Conservation (phyloP, 805 yeast genomes). For the Priceomyces castillae region DNA sequence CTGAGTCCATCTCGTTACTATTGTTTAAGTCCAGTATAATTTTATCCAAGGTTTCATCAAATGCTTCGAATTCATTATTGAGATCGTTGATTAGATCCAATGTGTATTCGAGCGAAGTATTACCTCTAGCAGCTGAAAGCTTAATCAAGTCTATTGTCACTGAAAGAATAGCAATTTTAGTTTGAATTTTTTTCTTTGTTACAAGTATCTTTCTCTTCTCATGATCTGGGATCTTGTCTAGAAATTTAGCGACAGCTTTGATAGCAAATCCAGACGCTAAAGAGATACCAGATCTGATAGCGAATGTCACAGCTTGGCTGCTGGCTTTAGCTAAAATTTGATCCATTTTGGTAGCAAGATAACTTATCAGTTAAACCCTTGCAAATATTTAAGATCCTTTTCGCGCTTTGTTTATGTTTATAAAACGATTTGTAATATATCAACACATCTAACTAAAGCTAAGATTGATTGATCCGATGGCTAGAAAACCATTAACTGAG, state of each 20-base stretch:
- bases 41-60: conserved; percentile 48
- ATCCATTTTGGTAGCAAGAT: conserved; percentile 28
- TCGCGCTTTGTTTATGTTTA: conserved; percentile 5
- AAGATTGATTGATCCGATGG: conserved; percentile 10
- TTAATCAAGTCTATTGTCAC: conserved; percentile 68
- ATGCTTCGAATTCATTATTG: conserved; percentile 54
- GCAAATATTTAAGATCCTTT: neutral
- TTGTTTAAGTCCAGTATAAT: conserved; percentile 32
- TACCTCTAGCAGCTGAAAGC: conserved; percentile 60
- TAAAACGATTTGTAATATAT: neutral
- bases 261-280: conserved; percentile 73
- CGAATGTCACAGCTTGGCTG: conserved; percentile 75
- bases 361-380: neutral
- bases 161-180: conserved; percentile 58
- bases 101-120: conserved; percentile 54
- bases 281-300: conserved; percentile 71
- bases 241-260: conserved; percentile 54
- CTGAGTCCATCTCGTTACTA: conserved; percentile 34
- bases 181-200: conserved; percentile 46
- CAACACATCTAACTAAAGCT: neutral
- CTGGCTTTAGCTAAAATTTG: conserved; percentile 56
- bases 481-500: conserved; percentile 34
- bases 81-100: conserved; percentile 53
- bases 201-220: conserved; percentile 46
- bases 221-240: conserved; percentile 53